Conservation (phyloP, 148 eudicot genomes). For the Chenopodium album region DNA sequence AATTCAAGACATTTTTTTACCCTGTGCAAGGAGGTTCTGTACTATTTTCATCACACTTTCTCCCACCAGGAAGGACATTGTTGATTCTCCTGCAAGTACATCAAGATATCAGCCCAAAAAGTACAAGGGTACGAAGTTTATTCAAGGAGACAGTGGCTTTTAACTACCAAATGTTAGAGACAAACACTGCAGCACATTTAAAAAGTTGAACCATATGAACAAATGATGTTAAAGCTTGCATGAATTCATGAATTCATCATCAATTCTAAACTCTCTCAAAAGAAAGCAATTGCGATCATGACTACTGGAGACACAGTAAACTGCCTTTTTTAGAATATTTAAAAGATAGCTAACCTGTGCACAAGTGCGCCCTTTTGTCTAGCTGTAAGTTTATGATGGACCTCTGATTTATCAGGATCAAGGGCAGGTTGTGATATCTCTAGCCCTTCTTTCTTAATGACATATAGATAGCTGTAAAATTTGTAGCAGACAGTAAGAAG, state of each 20-base stretch:
- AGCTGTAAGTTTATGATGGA: conserved; percentile 62
- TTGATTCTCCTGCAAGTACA: conserved; percentile 44
- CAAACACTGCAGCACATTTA: background rate
- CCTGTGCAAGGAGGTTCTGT: conserved; percentile 66
- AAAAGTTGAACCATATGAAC: background rate
- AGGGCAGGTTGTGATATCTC: conserved; percentile 78
- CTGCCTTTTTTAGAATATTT: background rate
- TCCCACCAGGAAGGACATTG: conserved; percentile 36
- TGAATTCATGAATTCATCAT: background rate
- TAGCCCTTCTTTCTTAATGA: conserved; percentile 55
- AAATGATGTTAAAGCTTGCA: background rate
- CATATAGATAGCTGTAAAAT: conserved; percentile 49
- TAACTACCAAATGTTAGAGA: conserved; percentile 1
- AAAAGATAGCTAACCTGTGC: conserved; percentile 45
- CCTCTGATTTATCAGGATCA: conserved; percentile 54
- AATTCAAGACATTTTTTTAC: conserved; percentile 25
- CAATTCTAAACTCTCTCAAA: background rate
- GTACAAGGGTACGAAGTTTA: background rate
- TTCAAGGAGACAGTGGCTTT: background rate
- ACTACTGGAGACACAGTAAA: background rate
- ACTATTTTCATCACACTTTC: conserved; percentile 49
- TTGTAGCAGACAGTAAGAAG: conserved; percentile 5
- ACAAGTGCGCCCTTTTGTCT: conserved; percentile 41
- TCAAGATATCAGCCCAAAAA: conserved; percentile 2
- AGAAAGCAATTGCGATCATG: conserved; percentile 4